phyloP scores from a whole-genome alignment of 352 stramenopile genomes.

The Discostella stelligera region DNA sequence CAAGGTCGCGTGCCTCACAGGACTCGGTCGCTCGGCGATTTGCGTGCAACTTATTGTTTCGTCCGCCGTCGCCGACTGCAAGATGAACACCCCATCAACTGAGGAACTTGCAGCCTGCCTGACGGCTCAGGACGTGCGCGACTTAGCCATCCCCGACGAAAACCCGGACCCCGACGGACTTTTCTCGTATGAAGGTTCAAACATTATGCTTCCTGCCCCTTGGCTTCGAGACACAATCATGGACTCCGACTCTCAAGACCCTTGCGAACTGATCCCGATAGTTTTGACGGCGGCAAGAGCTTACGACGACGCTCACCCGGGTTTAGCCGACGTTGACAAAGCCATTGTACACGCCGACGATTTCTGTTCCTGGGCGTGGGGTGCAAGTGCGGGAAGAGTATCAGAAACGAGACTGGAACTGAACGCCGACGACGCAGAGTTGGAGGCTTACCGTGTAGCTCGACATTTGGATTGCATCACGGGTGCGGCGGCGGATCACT shows the following conservation, averaged over 20 bases:
- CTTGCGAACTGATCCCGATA: constrained; percentile 11
- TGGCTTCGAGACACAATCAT: constrained; percentile 2
- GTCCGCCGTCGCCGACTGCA: background rate
- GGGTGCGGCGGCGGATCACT: too few relatives aligned
- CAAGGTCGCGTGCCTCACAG: constrained; percentile 11
- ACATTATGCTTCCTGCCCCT: background rate
- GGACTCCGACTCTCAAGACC: background rate
- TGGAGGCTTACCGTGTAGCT: too few relatives aligned
- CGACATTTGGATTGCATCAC: too few relatives aligned
- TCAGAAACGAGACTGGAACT: too few relatives aligned
- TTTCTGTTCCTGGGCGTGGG: too few relatives aligned
- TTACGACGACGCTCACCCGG: background rate
- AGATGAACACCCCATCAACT: constrained; percentile 1
- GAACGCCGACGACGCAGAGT: too few relatives aligned
- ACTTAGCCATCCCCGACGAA: background rate
- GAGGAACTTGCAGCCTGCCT: background rate
- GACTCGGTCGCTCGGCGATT: background rate
- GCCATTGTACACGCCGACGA: too few relatives aligned
- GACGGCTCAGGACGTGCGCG: background rate
- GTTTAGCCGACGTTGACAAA: too few relatives aligned
- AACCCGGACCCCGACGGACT: too few relatives aligned
- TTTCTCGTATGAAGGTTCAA: too few relatives aligned
- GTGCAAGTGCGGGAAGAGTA: too few relatives aligned
- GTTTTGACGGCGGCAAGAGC: background rate
- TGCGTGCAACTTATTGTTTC: background rate